Evolutionary conservation across 2,329 filamentous ascomycete genomes (phyloP), one percentile per base, ranked within the genome.

Genomic region (Ophiocordyceps camponoti-floridani): DNA sequence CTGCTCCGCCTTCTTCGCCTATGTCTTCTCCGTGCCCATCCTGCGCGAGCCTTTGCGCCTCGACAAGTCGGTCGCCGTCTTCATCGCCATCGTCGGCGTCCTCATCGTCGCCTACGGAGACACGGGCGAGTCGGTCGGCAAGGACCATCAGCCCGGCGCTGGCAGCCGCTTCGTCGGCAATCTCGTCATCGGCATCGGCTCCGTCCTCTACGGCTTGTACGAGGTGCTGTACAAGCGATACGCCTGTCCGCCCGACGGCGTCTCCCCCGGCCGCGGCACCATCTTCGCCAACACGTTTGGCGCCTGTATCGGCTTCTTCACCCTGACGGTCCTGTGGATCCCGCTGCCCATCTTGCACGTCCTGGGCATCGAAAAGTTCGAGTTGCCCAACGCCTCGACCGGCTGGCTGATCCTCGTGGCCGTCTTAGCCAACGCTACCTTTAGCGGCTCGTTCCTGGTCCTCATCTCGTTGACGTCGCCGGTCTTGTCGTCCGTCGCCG

Each of bases 1-100:
- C 65, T 98, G 91, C 70, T 94, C 85, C 44, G 89, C 91, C 47
- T 98, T 98, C 64, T 98, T 98, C 61, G 91, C 91, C 43, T 98
- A 98, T 58, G 89, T 85, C 12, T 98, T 98, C 59, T 93, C 84
- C 41, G 87, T 98, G 41, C 87, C 88, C 1, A 64, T 98, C 16
- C 70, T 98, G 2, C 79, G 84, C 46, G 91, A 98, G 61, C 85
- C 82, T 51, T 65, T 95, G 12, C 79, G 85, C 19, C 64, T 81
- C 35, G 85, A 85, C 64, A 98, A 98, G 67, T 79, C 87, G 27
- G 59, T 93, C 43, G 84, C 89, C 4, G 91, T 98, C 1, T 70
- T 77, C 11, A 75, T 98, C 37, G 91, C 91, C 45, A 93, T 96
- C 48, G 64, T 78, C 0, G 91, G 91, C 43, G 91, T 98, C 16